Base-by-base conservation (phyloP, 345 rosid species). In the Syzygium jambos region DNA sequence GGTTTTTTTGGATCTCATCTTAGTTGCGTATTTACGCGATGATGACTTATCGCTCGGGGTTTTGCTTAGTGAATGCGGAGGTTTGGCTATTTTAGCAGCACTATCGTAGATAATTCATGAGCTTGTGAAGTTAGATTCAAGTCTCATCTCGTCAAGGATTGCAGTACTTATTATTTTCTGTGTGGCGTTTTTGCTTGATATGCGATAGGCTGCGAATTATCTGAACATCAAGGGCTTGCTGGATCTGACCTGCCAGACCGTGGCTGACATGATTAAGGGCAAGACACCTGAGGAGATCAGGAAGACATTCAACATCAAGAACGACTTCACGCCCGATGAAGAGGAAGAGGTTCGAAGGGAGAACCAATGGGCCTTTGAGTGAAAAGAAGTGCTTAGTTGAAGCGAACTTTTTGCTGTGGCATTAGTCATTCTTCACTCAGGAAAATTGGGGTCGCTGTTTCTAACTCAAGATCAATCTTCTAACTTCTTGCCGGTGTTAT, bases 281-380 rank as follows among this genome's bases (percentile, higher is more conserved):
- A 95, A 95, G 88, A 93, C 93, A 7, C 94, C 95, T 3, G 95
- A 91, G 52, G 89, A 95, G 92, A 92, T 96, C 51, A 93, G 98
- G 30, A 88, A 59, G 51, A 89, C 85, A 30, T 94, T 95, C 87
- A 90, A 91, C 90, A 94, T 94, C 90, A 87, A 88, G 91, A 95
- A 96, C 68, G 96, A 95, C 88, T 94, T 94, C 91, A 87, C 96
- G 0, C 56, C 90, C 1, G 97, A 95, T 85, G 98, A 96, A 87
- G 98, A 96, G 85, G 95, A 87, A 6, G 94, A 93, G 90, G 91
- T 94, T 85, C 94, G 97, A 85, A 90, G 89, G 90, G 96, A 94
- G 90, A 94, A 94, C 88, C 93, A 89, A 84, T 96, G 98, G 98
- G 98, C 95, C 10, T 96, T 96, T 63, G 96, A 95, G 89, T 96